Conservation (phyloP, 805 yeast species). For the Pichia pseudocactophila region DNA sequence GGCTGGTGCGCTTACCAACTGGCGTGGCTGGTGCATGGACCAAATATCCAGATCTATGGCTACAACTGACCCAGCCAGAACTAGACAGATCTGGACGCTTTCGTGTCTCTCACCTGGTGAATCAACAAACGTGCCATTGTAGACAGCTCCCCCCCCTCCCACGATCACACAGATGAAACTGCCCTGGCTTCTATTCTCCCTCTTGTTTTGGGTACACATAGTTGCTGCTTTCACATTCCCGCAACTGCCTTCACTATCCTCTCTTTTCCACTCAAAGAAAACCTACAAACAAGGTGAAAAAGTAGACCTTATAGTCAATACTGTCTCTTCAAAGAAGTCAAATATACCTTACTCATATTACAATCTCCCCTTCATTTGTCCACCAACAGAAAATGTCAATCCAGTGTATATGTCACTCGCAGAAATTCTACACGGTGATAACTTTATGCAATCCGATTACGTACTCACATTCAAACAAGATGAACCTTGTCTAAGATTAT, state of each 20-base stretch:
- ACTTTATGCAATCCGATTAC: conserved; percentile 70
- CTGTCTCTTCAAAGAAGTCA: conserved; percentile 68
- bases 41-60: too few species aligned
- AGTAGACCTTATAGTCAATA: conserved; percentile 65
- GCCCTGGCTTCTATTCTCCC: neutral
- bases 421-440: conserved; percentile 72
- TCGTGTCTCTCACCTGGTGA: too few species aligned
- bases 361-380: conserved; percentile 75
- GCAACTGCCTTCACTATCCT: neutral
- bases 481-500: conserved; percentile 53
- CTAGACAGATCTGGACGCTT: too few species aligned
- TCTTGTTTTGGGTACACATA: neutral
- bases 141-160: too few species aligned
- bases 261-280: conserved; percentile 26
- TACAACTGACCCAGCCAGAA: too few species aligned
- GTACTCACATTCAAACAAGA: conserved; percentile 57
- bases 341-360: conserved; percentile 72
- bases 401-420: conserved; percentile 64
- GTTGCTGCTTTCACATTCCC: neutral
- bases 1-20: too few species aligned
- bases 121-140: too few species aligned
- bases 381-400: conserved; percentile 44
- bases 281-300: conserved; percentile 42
- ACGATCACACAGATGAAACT: too few species aligned
- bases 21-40: too few species aligned